Conservation (phyloP, 768 basidiomycete genomes). For the Suillus cothurnatus region DNA sequence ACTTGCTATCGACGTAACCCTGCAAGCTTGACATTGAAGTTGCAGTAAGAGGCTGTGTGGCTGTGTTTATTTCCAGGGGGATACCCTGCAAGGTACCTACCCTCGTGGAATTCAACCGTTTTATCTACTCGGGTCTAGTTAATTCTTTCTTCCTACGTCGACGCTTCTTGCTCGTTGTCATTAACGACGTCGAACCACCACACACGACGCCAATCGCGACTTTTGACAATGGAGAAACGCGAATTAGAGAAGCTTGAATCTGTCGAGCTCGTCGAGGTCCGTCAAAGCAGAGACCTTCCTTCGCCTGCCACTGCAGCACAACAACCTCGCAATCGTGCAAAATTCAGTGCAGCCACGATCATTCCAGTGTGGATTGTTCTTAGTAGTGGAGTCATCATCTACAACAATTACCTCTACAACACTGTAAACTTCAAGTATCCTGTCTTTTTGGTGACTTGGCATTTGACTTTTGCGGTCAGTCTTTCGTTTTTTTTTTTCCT, state of each 20-base stretch:
- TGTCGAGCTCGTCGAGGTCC: slow-evolving; percentile 14
- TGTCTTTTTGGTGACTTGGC: slow-evolving; percentile 92
- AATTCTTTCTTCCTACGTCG: background rate
- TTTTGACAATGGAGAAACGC: background rate
- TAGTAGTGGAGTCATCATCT: slow-evolving; percentile 89
- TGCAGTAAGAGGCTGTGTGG: slow-evolving; percentile 13
- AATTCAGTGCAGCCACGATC: slow-evolving; percentile 66
- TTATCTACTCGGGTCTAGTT: background rate
- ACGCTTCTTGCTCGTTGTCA: background rate
- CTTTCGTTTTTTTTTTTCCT: background rate
- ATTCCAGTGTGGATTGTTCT: slow-evolving; percentile 94
- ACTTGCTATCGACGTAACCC: slow-evolving; percentile 87
- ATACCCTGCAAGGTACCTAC: too few species aligned
- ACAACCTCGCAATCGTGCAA: slow-evolving; percentile 46
- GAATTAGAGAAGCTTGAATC: background rate
- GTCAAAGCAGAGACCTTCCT: slow-evolving; percentile 7
- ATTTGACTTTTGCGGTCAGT: slow-evolving; percentile 67
- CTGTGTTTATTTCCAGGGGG: slow-evolving; percentile 5
- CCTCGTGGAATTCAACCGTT: background rate
- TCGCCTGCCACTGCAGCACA: slow-evolving; percentile 47
- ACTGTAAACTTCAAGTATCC: slow-evolving; percentile 84
- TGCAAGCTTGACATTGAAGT: slow-evolving; percentile 81
- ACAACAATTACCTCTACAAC: slow-evolving; percentile 93
- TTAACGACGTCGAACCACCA: background rate
- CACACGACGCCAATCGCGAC: background rate